Conservation (phyloP, 129 eudicot genomes). For the Saposhnikovia divaricata region DNA sequence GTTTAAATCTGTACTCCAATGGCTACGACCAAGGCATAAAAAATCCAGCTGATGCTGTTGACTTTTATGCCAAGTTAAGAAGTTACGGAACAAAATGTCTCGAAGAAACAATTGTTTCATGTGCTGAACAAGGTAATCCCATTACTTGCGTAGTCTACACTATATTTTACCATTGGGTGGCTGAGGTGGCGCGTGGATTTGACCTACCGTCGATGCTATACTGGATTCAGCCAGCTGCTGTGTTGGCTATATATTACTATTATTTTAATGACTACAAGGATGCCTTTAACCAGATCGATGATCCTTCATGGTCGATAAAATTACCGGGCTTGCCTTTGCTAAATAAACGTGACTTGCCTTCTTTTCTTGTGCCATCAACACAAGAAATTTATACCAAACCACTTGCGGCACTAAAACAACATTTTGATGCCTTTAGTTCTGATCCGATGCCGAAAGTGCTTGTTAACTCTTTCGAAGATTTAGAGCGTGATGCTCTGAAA, state of each 20-base stretch:
- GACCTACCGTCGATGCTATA: conserved; percentile 31
- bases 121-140: neutral
- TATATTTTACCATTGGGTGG: conserved; percentile 38
- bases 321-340: conserved; percentile 19
- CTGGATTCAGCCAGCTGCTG: conserved; percentile 57
- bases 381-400: neutral
- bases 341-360: conserved; percentile 10
- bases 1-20: neutral
- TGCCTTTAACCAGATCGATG: conserved; percentile 4
- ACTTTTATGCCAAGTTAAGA: neutral
- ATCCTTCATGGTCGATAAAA: conserved; percentile 12
- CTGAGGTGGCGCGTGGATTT: conserved; percentile 29
- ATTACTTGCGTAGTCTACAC: conserved; percentile 26
- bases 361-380: neutral
- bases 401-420: neutral
- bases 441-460: conserved; percentile 10
- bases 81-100: neutral
- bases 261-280: conserved; percentile 12
- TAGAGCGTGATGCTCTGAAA: conserved; percentile 12
- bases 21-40: conserved; percentile 1
- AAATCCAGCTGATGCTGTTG: neutral
- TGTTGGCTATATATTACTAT: neutral
- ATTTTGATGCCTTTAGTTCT: neutral
- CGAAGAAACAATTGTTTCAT: neutral
- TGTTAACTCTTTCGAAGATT: conserved; percentile 22